A percentile compares a stretch with the other conserved stretches of the same genome.
phyloP scores from a whole-genome alignment of 1,284 basidiomycete species.

The Heterobasidion annosum region DNA sequence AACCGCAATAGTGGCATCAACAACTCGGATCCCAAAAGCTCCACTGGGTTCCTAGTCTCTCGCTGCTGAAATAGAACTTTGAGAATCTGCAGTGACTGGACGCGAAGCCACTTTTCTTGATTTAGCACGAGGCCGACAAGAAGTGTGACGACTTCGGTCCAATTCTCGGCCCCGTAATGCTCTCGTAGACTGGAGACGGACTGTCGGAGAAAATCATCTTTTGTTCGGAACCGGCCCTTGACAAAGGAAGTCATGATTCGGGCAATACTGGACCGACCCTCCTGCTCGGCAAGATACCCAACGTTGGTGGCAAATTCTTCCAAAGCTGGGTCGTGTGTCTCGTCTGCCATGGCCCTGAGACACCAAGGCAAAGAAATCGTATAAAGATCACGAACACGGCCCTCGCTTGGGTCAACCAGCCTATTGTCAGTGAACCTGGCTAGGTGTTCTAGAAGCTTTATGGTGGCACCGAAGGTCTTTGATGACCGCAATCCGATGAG shows the following conservation, averaged over 20 bases:
- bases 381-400: conserved; percentile 79
- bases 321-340: conserved; percentile 52
- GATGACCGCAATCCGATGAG: conserved; percentile 80
- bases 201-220: conserved; percentile 91
- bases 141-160: conserved; percentile 73
- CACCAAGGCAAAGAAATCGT: conserved; percentile 86
- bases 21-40: conserved; percentile 75
- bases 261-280: conserved; percentile 69
- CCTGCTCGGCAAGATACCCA: conserved; percentile 60
- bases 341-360: conserved; percentile 68
- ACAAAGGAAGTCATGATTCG: conserved; percentile 88
- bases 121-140: conserved; percentile 87
- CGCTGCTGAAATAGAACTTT: conserved; percentile 85
- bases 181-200: conserved; percentile 81
- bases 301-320: conserved; percentile 73
- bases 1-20: conserved; percentile 87
- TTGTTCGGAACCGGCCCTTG: conserved; percentile 82
- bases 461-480: conserved; percentile 57
- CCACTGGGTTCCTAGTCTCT: conserved; percentile 69
- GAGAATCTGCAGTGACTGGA: conserved; percentile 80
- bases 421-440: conserved; percentile 54
- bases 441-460: conserved; percentile 63
- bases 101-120: conserved; percentile 72
- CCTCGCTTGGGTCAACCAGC: conserved; percentile 67
- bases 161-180: conserved; percentile 64